These are phyloP conservation scores for Colletotrichum lentis DNA, from an alignment of 2,329 filamentous ascomycete species.

Conservation along the genomic window DNA sequence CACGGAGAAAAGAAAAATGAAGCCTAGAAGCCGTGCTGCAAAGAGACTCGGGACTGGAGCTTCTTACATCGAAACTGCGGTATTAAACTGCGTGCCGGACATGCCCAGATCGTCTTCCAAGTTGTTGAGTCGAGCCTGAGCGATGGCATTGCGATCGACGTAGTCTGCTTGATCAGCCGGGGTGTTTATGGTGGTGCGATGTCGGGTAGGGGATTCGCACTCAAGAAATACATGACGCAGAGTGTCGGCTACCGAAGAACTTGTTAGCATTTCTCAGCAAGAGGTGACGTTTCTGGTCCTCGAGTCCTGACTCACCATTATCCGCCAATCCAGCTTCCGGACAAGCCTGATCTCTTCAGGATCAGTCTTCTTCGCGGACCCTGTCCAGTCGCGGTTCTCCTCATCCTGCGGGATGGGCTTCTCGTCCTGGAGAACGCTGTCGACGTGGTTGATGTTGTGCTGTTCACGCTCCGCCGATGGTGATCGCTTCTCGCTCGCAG, in stretches of 20 bases:
- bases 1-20: too few species aligned
- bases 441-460: slow-evolving; percentile 32
- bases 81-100: slow-evolving; percentile 49
- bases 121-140: slow-evolving; percentile 52
- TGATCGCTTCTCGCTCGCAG: slow-evolving; percentile 28
- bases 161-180: slow-evolving; percentile 41
- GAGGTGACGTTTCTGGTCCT: too few species aligned
- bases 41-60: too few species aligned
- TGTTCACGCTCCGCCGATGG: slow-evolving; percentile 32
- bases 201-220: slow-evolving; percentile 34
- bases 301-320: slow-evolving; percentile 51
- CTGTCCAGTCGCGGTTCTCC: slow-evolving; percentile 49
- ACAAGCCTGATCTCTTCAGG: slow-evolving; percentile 52
- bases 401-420: slow-evolving; percentile 40
- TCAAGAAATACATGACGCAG: slow-evolving; percentile 57
- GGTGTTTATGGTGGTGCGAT: background rate
- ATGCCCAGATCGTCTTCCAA: slow-evolving; percentile 55
- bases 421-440: slow-evolving; percentile 30
- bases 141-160: slow-evolving; percentile 58
- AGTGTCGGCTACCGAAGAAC: slow-evolving; percentile 44
- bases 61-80: slow-evolving; percentile 50
- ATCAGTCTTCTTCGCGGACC: slow-evolving; percentile 50
- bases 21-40: background rate
- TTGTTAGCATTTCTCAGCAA: background rate
- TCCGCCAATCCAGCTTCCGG: slow-evolving; percentile 52